phyloP scores from a whole-genome alignment of 2,329 filamentous ascomycete genomes.

The Colletotrichum spinosum region DNA sequence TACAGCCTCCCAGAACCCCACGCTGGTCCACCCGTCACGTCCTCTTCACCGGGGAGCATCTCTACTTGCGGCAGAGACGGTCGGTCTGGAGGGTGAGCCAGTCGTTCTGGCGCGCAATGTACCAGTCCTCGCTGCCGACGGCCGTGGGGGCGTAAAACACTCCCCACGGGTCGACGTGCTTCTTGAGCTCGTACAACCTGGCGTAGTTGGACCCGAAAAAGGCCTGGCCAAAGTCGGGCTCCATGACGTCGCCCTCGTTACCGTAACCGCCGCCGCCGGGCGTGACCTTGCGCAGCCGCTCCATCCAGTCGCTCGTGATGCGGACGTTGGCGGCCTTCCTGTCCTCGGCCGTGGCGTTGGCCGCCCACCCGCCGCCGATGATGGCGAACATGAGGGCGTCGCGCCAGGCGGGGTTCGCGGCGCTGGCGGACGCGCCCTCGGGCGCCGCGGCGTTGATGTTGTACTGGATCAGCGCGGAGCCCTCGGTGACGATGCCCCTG shows the following conservation, averaged over 20 bases:
- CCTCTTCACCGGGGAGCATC: neutral
- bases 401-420: conserved; percentile 61
- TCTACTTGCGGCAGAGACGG: conserved; percentile 30
- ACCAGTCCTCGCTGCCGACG: conserved; percentile 45
- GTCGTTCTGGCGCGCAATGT: conserved; percentile 37
- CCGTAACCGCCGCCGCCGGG: conserved; percentile 43
- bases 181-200: conserved; percentile 44
- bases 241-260: conserved; percentile 48
- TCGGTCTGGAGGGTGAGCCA: conserved; percentile 34
- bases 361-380: conserved; percentile 34
- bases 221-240: conserved; percentile 44
- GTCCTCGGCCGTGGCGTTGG: conserved; percentile 27
- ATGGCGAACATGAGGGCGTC: conserved; percentile 51
- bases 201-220: conserved; percentile 48
- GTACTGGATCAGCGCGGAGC: conserved; percentile 39
- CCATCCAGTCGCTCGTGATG: conserved; percentile 46
- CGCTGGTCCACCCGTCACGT: neutral
- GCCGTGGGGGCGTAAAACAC: conserved; percentile 45
- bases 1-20: neutral
- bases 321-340: conserved; percentile 41
- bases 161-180: conserved; percentile 44
- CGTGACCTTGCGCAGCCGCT: conserved; percentile 44
- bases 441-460: conserved; percentile 39
- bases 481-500: conserved; percentile 41
- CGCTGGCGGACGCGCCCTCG: conserved; percentile 44